These are phyloP conservation scores for Wickerhamiella brachini DNA, from an alignment of 805 yeast species.

Conservation along the genomic window DNA sequence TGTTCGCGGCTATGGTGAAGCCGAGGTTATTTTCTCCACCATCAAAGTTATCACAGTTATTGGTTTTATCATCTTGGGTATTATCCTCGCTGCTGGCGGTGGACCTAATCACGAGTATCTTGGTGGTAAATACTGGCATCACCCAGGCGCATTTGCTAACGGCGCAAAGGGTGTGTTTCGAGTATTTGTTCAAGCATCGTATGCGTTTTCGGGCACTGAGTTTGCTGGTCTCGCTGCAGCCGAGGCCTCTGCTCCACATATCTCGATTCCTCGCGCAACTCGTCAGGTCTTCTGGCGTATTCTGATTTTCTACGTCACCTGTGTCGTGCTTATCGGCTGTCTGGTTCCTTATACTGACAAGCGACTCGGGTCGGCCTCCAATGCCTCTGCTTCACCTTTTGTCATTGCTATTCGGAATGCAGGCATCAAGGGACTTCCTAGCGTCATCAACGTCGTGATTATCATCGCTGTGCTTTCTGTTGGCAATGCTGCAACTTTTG, in stretches of 20 bases:
- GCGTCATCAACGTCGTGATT: slow-evolving; percentile 58
- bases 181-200: slow-evolving; percentile 67
- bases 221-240: slow-evolving; percentile 65
- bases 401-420: slow-evolving; percentile 60
- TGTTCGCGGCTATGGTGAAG: slow-evolving; percentile 53
- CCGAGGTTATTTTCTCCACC: slow-evolving; percentile 45
- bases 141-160: slow-evolving; percentile 54
- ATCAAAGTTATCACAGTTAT: slow-evolving; percentile 47
- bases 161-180: slow-evolving; percentile 60
- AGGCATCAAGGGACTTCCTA: slow-evolving; percentile 52
- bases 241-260: slow-evolving; percentile 55
- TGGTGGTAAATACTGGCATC: slow-evolving; percentile 42
- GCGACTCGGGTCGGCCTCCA: slow-evolving; percentile 38
- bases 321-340: slow-evolving; percentile 45
- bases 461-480: slow-evolving; percentile 57
- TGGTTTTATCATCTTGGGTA: slow-evolving; percentile 50
- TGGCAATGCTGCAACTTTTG: slow-evolving; percentile 59
- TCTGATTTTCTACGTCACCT: slow-evolving; percentile 49
- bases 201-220: slow-evolving; percentile 68
- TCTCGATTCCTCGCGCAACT: slow-evolving; percentile 54
- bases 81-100: slow-evolving; percentile 39
- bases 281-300: slow-evolving; percentile 80
- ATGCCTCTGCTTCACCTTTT: slow-evolving; percentile 58
- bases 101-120: slow-evolving; percentile 41
- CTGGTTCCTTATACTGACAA: slow-evolving; percentile 51